Conservation (phyloP, 116 monocot species). For the Thalassia testudinum region DNA sequence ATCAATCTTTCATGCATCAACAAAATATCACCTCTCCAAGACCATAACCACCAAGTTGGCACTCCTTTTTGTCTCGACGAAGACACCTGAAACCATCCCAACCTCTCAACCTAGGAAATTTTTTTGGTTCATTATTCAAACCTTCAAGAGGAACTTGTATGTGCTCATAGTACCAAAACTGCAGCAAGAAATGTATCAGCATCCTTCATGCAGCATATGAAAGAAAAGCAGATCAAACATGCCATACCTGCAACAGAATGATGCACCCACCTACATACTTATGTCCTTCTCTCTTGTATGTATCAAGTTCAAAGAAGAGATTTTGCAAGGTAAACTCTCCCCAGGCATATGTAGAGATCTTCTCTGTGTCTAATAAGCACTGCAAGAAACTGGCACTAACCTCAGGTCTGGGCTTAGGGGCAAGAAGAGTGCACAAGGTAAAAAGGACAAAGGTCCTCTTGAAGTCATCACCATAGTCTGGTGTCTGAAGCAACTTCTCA, state of each 20-base stretch:
- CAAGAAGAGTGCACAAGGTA: slow-evolving; percentile 8
- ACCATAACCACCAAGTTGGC: slow-evolving; percentile 6
- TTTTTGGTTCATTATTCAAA: slow-evolving; percentile 1
- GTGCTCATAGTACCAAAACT: slow-evolving; percentile 6
- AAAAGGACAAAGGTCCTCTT: slow-evolving; percentile 6
- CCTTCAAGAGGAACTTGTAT: slow-evolving; percentile 2
- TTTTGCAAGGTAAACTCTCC: slow-evolving; percentile 6
- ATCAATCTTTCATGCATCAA: background rate
- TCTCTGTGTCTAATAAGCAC: slow-evolving; percentile 1
- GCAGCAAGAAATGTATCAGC: background rate
- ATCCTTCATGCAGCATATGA: background rate
- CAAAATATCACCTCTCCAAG: slow-evolving; percentile 1
- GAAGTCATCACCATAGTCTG: slow-evolving; percentile 3
- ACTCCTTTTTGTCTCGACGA: background rate
- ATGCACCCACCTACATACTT: slow-evolving; percentile 7
- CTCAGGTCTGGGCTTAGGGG: slow-evolving; percentile 9
- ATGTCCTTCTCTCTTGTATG: slow-evolving; percentile 6
- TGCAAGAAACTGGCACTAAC: slow-evolving; percentile 4
- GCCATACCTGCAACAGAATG: slow-evolving; percentile 1
- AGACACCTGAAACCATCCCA: slow-evolving; percentile 6
- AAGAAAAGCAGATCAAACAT: background rate
- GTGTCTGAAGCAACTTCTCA: slow-evolving; percentile 3
- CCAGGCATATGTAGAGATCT: slow-evolving; percentile 7
- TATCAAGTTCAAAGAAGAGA: slow-evolving; percentile 6
- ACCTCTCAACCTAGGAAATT: slow-evolving; percentile 3